Evolutionary conservation across 2,329 filamentous ascomycete species (phyloP), one percentile per base, ranked within the genome.

Genomic region (Botryotinia convoluta): DNA sequence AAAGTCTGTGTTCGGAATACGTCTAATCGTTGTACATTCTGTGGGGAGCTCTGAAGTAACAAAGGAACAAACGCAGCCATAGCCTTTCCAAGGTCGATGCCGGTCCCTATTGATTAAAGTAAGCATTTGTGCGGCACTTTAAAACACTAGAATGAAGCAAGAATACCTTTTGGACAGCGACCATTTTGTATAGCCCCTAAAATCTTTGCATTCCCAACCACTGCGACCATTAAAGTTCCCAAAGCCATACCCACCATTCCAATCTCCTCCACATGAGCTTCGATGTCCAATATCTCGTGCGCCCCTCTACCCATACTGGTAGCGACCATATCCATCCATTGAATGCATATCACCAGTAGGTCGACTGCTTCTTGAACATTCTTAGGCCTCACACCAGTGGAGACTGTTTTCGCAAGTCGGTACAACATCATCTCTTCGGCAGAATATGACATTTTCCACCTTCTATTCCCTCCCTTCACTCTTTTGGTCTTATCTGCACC

Each of bases 241-340:
- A 93, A 87, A 0, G 89, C 90, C 63, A 89, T 88, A 32, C 89
- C 86, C 2, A 90, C 85, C 62, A 86, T 88, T 83, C 90, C 87
- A 69, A 91, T 89, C 45, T 90, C 85, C 32, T 84, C 83, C 68
- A 85, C 1, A 83, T 83, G 60, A 81, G 82, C 67, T 84, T 83
- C 83, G 73, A 89, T 71, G 14, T 74, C 73, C 57, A 79, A 68
- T 64, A 81, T 84, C 45, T 86, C 83, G 72, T 84, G 82, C 44
- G 88, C 84, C 0, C 85, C 80, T 54, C 85, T 81, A 70, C 87
- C 83, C 54, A 87, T 84, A 12, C 35, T 61, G 70, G 85, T 82
- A 57, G 86, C 84, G 76, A 90, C 89, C 29, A 90, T 80, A 1
- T 84, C 79, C 86, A 91, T 90, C 88, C 89, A 91, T 76, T 84